phyloP scores from a whole-genome alignment of 768 basidiomycete genomes.

The Antrodiella citrinella region DNA sequence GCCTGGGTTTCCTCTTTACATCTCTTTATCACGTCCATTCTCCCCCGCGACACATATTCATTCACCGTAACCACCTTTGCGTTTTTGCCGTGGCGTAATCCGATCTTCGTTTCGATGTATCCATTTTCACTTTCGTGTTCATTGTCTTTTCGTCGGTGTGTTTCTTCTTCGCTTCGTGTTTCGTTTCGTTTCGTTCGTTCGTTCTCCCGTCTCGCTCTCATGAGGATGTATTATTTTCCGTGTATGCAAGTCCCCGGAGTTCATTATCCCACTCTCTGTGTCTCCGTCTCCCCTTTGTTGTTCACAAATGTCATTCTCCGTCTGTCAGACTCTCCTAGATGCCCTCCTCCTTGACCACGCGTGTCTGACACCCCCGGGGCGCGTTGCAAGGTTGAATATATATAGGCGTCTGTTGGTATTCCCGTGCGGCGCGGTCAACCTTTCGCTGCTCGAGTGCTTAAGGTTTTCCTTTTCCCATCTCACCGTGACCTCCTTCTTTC shows the following conservation, averaged over 20 bases:
- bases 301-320: background rate
- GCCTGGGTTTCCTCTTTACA: background rate
- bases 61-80: background rate
- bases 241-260: slow-evolving; percentile 12
- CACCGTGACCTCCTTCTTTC: no score
- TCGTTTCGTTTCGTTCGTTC: background rate
- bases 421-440: no score
- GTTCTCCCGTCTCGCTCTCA: slow-evolving; percentile 2
- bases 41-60: background rate
- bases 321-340: slow-evolving; percentile 4
- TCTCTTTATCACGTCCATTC: background rate
- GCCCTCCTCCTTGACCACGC: no score
- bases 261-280: background rate
- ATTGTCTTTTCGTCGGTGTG: slow-evolving; percentile 1
- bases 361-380: no score
- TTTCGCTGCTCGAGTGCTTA: no score
- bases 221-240: slow-evolving; percentile 13
- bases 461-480: no score
- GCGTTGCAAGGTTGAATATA: no score
- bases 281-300: background rate
- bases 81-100: background rate
- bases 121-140: background rate
- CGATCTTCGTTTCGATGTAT: background rate
- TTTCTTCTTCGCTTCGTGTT: slow-evolving; percentile 3
- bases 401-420: no score